Evolutionary conservation across 1,284 basidiomycete species (phyloP).

Genomic region (Athelia psychrophila): DNA sequence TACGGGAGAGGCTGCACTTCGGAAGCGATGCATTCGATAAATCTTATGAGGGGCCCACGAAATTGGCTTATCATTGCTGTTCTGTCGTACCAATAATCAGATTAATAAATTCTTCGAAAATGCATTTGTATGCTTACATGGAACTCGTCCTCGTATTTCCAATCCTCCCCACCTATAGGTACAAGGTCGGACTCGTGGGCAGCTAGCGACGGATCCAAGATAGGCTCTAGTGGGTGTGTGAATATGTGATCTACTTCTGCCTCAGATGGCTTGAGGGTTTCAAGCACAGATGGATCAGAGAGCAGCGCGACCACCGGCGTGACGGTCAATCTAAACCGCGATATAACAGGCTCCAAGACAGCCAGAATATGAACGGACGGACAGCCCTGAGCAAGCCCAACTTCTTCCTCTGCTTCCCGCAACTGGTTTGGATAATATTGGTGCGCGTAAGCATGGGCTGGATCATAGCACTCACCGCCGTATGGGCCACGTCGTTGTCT

Average conservation of each 20-base stretch:
- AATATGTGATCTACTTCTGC: slow-evolving; percentile 81
- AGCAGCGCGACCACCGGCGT: slow-evolving; percentile 75
- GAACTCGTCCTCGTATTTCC: slow-evolving; percentile 70
- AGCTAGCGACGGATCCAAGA: slow-evolving; percentile 57
- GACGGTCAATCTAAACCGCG: slow-evolving; percentile 57
- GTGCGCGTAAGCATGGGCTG: slow-evolving; percentile 1
- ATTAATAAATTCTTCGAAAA: too few relatives aligned
- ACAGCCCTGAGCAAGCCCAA: slow-evolving; percentile 59
- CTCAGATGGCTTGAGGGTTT: slow-evolving; percentile 48
- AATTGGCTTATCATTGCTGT: slow-evolving; percentile 52
- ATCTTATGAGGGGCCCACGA: slow-evolving; percentile 41
- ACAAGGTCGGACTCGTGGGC: slow-evolving; percentile 47
- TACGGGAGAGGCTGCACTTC: slow-evolving; percentile 70
- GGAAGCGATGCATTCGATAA: slow-evolving; percentile 77
- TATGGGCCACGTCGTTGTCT: slow-evolving; percentile 60
- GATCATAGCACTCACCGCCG: slow-evolving; percentile 59
- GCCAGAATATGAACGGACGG: slow-evolving; percentile 62
- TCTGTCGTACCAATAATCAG: too few relatives aligned
- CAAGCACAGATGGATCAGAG: slow-evolving; percentile 50
- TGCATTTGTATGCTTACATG: slow-evolving; percentile 41
- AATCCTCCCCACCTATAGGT: slow-evolving; percentile 61
- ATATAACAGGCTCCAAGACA: slow-evolving; percentile 69
- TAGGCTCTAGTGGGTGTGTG: slow-evolving; percentile 69
- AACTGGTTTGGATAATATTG: slow-evolving; percentile 29
- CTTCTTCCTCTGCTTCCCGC: slow-evolving; percentile 83